Evolutionary conservation across 2,329 filamentous ascomycete species (phyloP).

Genomic region (Hymenoscyphus repandus): DNA sequence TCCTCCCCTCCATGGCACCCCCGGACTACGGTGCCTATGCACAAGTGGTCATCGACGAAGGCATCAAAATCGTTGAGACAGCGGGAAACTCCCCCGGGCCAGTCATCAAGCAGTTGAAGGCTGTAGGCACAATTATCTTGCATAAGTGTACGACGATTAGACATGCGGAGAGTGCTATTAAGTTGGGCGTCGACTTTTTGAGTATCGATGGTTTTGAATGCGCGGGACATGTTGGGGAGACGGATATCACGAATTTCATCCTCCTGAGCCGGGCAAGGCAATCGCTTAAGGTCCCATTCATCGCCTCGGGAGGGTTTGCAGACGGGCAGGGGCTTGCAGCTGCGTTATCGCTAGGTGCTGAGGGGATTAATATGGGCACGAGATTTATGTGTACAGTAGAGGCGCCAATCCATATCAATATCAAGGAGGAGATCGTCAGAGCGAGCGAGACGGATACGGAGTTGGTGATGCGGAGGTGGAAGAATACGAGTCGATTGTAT

Average conservation of each 20-base stretch:
- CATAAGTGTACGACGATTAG: constrained; percentile 98
- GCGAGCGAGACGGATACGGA: constrained; percentile 89
- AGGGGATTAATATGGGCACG: constrained; percentile 98
- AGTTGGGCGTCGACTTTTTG: constrained; percentile 93
- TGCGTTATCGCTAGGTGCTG: constrained; percentile 81
- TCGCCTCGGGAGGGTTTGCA: constrained; percentile 91
- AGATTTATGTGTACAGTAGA: constrained; percentile 96
- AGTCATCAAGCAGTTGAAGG: constrained; percentile 84
- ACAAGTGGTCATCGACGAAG: constrained; percentile 88
- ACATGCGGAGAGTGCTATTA: constrained; percentile 85
- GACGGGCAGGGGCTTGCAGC: constrained; percentile 92
- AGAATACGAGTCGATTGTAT: constrained; percentile 84
- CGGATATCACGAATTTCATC: constrained; percentile 85
- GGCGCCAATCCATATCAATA: constrained; percentile 84
- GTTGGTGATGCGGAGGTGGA: constrained; percentile 83
- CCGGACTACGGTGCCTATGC: constrained; percentile 92
- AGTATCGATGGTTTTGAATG: constrained; percentile 98
- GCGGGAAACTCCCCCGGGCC: constrained; percentile 87
- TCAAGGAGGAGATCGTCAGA: constrained; percentile 88
- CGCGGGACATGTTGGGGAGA: constrained; percentile 82
- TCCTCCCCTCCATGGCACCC: constrained; percentile 82
- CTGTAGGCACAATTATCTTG: constrained; percentile 69
- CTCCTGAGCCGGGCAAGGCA: constrained; percentile 82
- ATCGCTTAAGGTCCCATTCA: constrained; percentile 80
- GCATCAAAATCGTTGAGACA: constrained; percentile 85